Conservation (phyloP, 306 rosid species). For the Fragaria ananassa region DNA sequence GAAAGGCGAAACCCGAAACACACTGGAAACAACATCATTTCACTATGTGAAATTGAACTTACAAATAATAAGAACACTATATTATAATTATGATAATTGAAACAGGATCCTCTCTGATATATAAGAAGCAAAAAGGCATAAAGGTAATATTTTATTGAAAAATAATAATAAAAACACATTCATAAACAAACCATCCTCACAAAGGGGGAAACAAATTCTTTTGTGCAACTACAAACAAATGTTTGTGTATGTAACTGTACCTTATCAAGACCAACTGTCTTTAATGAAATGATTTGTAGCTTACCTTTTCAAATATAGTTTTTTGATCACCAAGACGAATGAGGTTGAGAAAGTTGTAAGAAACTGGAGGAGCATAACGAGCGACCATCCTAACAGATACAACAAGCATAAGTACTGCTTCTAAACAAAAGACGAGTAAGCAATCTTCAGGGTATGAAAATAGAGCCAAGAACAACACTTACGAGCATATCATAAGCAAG, state of each 20-base stretch:
- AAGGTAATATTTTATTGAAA: not conserved
- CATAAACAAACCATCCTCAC: not conserved
- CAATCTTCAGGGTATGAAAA: slow-evolving; percentile 2
- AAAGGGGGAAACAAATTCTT: not conserved
- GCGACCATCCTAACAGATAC: slow-evolving; percentile 78
- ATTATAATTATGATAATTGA: not conserved
- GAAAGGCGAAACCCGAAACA: not conserved
- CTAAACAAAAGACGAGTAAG: slow-evolving; percentile 14
- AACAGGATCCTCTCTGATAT: slow-evolving; percentile 9
- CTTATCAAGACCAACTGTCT: not conserved
- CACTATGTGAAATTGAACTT: not conserved
- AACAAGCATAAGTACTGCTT: slow-evolving; percentile 13
- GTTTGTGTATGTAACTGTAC: not conserved
- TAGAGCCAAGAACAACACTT: slow-evolving; percentile 40
- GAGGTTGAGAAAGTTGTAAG: slow-evolving; percentile 93
- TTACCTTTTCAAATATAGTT: slow-evolving; percentile 87
- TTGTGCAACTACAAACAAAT: not conserved
- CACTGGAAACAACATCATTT: not conserved
- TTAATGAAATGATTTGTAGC: not conserved
- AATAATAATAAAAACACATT: not conserved
- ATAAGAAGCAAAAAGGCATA: not conserved
- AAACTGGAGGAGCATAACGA: slow-evolving; percentile 97
- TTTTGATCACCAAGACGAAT: slow-evolving; percentile 54
- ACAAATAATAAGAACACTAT: not conserved
- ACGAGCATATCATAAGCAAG: slow-evolving; percentile 99